A percentile compares a stretch with the other conserved stretches of the same genome.
Conservation (phyloP, 2,329 filamentous ascomycete species). For the Talaromyces marneffei region DNA sequence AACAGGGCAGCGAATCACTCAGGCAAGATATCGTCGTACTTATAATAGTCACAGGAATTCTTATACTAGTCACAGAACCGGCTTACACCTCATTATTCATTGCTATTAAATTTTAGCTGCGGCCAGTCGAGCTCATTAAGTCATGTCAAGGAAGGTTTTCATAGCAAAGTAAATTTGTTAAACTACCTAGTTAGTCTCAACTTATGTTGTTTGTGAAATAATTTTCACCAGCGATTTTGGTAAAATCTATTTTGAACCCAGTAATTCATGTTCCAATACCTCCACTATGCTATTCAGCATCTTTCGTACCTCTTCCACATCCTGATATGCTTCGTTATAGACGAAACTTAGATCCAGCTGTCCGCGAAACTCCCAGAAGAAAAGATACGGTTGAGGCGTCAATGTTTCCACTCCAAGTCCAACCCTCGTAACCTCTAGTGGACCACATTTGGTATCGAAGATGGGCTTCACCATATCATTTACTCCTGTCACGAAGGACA, state of each 20-base stretch:
- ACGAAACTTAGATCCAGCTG: slow-evolving; percentile 2
- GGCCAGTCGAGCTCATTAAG: neutral
- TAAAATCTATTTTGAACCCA: neutral
- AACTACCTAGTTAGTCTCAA: too few relatives aligned
- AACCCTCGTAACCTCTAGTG: neutral
- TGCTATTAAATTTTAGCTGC: neutral
- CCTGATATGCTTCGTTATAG: slow-evolving; percentile 9
- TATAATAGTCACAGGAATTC: too few relatives aligned
- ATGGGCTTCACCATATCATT: neutral
- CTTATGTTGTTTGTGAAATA: neutral
- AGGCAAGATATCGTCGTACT: too few relatives aligned
- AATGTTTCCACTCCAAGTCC: slow-evolving; percentile 9
- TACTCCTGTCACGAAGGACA: neutral
- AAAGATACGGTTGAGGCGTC: slow-evolving; percentile 8
- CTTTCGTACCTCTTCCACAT: neutral
- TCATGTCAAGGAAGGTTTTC: too few relatives aligned
- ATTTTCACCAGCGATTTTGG: neutral
- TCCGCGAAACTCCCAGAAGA: slow-evolving; percentile 6
- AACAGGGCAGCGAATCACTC: neutral
- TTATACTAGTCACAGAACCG: too few relatives aligned
- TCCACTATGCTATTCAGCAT: neutral
- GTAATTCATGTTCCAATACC: neutral
- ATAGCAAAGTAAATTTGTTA: too few relatives aligned
- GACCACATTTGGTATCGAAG: neutral
- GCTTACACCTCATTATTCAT: too few relatives aligned